Base-by-base conservation (phyloP, 306 rosid genomes). In the Ceratonia siliqua region DNA sequence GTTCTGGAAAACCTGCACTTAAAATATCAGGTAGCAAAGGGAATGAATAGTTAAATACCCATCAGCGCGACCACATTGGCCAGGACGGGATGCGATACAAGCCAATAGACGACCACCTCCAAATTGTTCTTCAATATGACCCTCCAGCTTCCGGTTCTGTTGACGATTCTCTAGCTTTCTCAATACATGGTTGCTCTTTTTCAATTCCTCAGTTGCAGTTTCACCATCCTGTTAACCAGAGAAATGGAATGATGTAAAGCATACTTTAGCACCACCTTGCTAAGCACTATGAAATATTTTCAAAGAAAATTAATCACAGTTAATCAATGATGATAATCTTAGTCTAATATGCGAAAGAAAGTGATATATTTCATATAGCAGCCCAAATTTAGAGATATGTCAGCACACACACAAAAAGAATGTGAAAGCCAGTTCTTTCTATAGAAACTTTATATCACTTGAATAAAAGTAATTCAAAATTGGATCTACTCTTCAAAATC, bases 51-150 rank as follows among this genome's bases (percentile, higher is more conserved):
- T 55, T 14, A 48, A 86, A 14, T 81, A 83, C 90, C 90, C 90
- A 81, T 86, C 88, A 30, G 82, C 43, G 72, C 90, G 90, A 41
- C 90, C 90, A 35, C 91, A 84, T 49, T 87, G 88, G 11, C 91
- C 88, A 59, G 88, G 91, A 13, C 91, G 71, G 33, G 86, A 87
- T 59, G 91, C 82, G 73, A 87, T 87, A 57, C 86, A 84, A 38
- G 88, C 91, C 76, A 87, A 52, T 6, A 87, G 78, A 70, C 91
- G 87, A 57, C 91, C 88, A 17, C 86, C 66, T 1, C 85, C 75
- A 39, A 87, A 87, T 79, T 84, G 88, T 12, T 87, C 91, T 80
- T 87, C 91, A 79, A 84, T 84, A 28, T 84, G 90, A 27, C 59
- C 3, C 52, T 78, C 90, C 36, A 86, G 87, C 28, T 62, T 71